These are phyloP conservation scores for Malassezia sp. DNA, from an alignment of 1,284 basidiomycete genomes.

Conservation along the genomic window DNA sequence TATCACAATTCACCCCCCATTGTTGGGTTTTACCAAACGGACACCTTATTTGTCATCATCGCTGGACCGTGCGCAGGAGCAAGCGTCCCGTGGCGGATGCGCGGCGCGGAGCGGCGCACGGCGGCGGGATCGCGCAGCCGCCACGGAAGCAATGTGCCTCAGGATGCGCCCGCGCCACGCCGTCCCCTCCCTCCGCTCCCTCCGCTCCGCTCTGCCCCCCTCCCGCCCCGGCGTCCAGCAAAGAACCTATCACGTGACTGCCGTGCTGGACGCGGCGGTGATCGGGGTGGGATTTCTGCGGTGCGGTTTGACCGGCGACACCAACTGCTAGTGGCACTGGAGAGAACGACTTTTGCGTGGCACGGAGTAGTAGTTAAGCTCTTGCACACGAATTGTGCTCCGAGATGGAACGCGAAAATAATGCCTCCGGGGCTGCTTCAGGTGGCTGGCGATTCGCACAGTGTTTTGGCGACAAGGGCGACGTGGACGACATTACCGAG, in stretches of 20 bases:
- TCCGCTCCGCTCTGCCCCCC: too few species aligned
- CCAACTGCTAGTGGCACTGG: background rate
- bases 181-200: too few species aligned
- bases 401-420: constrained; percentile 30
- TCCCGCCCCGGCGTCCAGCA: too few species aligned
- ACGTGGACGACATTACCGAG: constrained; percentile 99
- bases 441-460: constrained; percentile 88
- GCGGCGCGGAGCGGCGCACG: too few species aligned
- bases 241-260: constrained; percentile 5
- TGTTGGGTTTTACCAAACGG: too few species aligned
- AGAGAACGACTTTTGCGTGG: background rate
- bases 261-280: background rate
- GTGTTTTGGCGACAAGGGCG: constrained; percentile 68
- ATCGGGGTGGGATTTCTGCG: constrained; percentile 3
- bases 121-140: too few species aligned
- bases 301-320: background rate
- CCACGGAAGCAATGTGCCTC: too few species aligned
- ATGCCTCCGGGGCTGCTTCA: constrained; percentile 20
- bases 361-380: background rate
- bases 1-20: too few species aligned
- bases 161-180: too few species aligned
- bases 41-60: constrained; percentile 11
- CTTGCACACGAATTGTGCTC: background rate
- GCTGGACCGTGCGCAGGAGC: constrained; percentile 12
- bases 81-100: background rate